Evolutionary conservation across 805 yeast genomes (phyloP).

Genomic region (Candida silvatica): DNA sequence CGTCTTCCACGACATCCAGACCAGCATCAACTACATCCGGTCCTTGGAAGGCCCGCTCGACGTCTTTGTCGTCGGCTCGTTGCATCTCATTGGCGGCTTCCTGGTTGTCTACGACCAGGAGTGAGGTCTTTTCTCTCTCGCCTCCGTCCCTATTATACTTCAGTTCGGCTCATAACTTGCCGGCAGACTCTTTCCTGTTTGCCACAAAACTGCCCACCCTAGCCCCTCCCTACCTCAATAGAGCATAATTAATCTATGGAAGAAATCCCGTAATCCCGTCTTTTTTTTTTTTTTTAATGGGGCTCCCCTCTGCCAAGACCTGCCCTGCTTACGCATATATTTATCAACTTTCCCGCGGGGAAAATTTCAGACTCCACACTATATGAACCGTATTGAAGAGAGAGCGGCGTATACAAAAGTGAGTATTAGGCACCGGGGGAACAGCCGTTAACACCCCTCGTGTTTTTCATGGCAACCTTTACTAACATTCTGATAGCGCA

Average conservation of each 20-base stretch:
- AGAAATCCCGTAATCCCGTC: too few species aligned
- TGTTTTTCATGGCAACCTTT: neutral
- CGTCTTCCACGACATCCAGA: constrained; percentile 69
- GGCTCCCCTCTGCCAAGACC: too few species aligned
- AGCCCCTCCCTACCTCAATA: too few species aligned
- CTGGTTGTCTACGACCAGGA: constrained; percentile 67
- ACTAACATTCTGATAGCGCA: constrained; percentile 18
- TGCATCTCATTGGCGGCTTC: constrained; percentile 92
- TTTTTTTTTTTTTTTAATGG: too few species aligned
- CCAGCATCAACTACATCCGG: constrained; percentile 49
- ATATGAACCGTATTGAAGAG: constrained; percentile 21
- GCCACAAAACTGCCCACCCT: too few species aligned
- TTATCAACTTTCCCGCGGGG: neutral
- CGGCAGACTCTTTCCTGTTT: too few species aligned
- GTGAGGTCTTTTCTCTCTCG: too few species aligned
- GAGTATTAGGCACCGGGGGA: constrained; percentile 5
- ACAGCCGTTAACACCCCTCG: neutral
- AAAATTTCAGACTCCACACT: constrained; percentile 1
- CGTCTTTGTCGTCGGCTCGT: constrained; percentile 88
- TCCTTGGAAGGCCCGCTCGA: constrained; percentile 43
- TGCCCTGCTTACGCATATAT: too few species aligned
- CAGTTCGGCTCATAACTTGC: too few species aligned
- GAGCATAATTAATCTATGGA: too few species aligned
- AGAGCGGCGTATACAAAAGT: constrained; percentile 22
- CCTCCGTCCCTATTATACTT: too few species aligned